These are phyloP conservation scores for Ceratopteris richardii DNA, from an alignment of 75 land plant genomes.

Conservation along the genomic window DNA sequence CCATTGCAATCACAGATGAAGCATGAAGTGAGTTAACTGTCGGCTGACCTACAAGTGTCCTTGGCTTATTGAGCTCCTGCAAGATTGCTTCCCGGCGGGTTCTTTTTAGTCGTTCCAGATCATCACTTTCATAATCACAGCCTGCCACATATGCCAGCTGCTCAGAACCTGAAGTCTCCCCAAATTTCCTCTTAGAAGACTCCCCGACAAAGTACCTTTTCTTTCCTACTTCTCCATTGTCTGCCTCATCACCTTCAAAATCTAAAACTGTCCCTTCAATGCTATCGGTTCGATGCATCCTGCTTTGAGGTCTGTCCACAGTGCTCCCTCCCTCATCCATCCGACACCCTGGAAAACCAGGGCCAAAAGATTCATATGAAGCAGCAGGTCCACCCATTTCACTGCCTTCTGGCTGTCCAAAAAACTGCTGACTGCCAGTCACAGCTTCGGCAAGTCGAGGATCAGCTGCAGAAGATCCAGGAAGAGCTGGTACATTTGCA, in stretches of 20 bases:
- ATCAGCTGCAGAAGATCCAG: constrained; percentile 19
- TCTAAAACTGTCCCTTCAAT: constrained; percentile 78
- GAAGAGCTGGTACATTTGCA: constrained; percentile 39
- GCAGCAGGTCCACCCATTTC: constrained; percentile 91
- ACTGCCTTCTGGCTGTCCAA: constrained; percentile 74
- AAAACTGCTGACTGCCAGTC: constrained; percentile 42
- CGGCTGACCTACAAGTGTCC: constrained; percentile 17
- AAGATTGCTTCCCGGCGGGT: constrained; percentile 23
- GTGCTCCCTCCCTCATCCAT: constrained; percentile 75
- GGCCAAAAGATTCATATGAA: constrained; percentile 86
- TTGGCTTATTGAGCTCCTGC: constrained; percentile 35
- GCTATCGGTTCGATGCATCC: constrained; percentile 66
- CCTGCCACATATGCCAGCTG: constrained; percentile 40
- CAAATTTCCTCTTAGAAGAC: constrained; percentile 64
- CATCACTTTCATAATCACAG: constrained; percentile 33
- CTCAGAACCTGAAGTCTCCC: constrained; percentile 32
- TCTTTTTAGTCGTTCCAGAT: constrained; percentile 10
- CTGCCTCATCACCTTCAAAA: constrained; percentile 63
- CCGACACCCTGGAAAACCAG: constrained; percentile 51
- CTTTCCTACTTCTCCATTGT: constrained; percentile 37
- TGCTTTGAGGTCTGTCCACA: constrained; percentile 40
- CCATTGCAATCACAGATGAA: constrained; percentile 94
- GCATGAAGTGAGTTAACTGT: constrained; percentile 54
- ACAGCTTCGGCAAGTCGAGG: constrained; percentile 28
- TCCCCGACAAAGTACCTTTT: constrained; percentile 33